A percentile compares a stretch with the other conserved stretches of the same genome.
Conservation (phyloP, 306 rosid species). For the Gastrolobium bilobum region DNA sequence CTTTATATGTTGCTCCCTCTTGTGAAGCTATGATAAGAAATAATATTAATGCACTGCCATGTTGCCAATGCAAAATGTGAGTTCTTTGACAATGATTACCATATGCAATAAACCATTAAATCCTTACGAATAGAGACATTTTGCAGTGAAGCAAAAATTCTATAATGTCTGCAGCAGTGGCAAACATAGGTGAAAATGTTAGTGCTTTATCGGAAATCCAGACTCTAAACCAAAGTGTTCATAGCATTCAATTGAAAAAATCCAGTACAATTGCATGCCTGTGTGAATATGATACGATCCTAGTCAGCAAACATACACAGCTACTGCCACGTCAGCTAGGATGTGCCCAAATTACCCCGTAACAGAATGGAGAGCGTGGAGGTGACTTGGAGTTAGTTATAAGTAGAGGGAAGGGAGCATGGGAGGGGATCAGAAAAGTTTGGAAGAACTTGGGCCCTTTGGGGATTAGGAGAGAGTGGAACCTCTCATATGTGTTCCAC, state of each 20-base stretch:
- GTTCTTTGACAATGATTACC: neutral
- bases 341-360: too few species aligned
- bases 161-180: neutral
- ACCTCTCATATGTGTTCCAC: too few species aligned
- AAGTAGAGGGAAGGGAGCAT: too few species aligned
- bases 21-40: conserved; percentile 31
- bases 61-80: conserved; percentile 19
- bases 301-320: too few species aligned
- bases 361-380: too few species aligned
- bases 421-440: too few species aligned
- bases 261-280: neutral
- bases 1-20: conserved; percentile 26
- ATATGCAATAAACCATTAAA: conserved; percentile 18
- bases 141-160: conserved; percentile 22
- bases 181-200: conserved; percentile 24
- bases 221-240: conserved; percentile 26
- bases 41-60: neutral
- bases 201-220: conserved; percentile 17
- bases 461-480: too few species aligned
- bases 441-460: too few species aligned
- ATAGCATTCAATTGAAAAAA: conserved; percentile 27
- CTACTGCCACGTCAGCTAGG: too few species aligned
- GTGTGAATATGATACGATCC: too few species aligned
- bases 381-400: too few species aligned
- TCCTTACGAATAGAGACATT: conserved; percentile 28